phyloP scores from a whole-genome alignment of 192 early-diverging fungal species.

The Neocallimastix lanati region DNA sequence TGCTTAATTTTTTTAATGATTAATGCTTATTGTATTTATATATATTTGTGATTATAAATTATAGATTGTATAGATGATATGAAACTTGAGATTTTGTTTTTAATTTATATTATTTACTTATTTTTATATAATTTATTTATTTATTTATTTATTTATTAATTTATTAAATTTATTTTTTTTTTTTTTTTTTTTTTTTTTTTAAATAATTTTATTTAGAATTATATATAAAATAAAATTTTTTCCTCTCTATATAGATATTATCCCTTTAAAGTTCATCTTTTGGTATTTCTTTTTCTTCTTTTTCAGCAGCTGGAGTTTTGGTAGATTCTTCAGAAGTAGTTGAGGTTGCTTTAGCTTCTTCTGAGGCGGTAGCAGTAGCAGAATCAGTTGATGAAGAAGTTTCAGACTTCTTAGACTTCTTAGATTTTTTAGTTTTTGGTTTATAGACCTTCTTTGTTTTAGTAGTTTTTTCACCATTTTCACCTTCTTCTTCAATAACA shows the following conservation, averaged over 20 bases:
- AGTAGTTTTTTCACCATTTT: background rate
- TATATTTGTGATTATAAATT: too few relatives aligned
- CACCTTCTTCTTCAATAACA: background rate
- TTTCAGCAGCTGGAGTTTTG: constrained; percentile 5
- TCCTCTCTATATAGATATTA: background rate
- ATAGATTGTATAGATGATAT: too few relatives aligned
- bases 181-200: too few relatives aligned
- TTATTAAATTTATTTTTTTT: too few relatives aligned
- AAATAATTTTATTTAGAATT: too few relatives aligned
- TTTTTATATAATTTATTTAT: too few relatives aligned
- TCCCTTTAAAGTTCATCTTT: constrained; percentile 4
- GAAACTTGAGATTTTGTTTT: too few relatives aligned
- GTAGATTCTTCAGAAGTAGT: constrained; percentile 6
- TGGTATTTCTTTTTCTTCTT: constrained; percentile 8
- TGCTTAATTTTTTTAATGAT: too few relatives aligned
- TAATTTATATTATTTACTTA: too few relatives aligned
- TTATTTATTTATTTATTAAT: too few relatives aligned
- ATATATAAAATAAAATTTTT: background rate
- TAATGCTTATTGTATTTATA: too few relatives aligned
- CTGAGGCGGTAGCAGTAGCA: background rate
- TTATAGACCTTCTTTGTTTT: background rate
- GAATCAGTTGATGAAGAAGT: constrained; percentile 6
- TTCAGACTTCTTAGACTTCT: constrained; percentile 6
- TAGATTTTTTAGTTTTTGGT: background rate
- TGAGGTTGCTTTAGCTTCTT: constrained; percentile 1